These are phyloP conservation scores for Phylloporus rhodoxanthus DNA, from an alignment of 768 basidiomycete genomes.

Conservation along the genomic window DNA sequence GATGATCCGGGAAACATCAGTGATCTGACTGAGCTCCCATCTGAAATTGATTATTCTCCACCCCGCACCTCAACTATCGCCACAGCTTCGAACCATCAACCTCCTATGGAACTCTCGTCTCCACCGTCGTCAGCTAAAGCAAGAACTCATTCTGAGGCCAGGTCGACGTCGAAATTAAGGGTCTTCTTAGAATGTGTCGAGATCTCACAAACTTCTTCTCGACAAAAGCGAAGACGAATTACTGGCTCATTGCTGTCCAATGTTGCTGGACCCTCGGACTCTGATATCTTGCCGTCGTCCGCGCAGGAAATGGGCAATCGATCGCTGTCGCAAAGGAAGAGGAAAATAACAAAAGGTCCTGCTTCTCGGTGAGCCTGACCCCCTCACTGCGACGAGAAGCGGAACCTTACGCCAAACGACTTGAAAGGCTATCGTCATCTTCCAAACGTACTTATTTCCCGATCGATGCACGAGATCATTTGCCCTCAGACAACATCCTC, in stretches of 20 bases:
- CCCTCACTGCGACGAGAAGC: constrained; percentile 27
- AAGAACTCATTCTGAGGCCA: neutral
- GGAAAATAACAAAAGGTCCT: constrained; percentile 15
- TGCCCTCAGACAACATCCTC: constrained; percentile 9
- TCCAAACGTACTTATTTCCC: neutral
- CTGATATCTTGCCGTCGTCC: neutral
- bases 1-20: constrained; percentile 19
- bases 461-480: neutral
- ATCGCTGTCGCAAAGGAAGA: constrained; percentile 13
- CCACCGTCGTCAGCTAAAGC: neutral
- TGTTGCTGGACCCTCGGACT: neutral
- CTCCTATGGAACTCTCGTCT: neutral
- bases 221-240: constrained; percentile 13
- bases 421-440: constrained; percentile 18
- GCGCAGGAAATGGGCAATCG: neutral
- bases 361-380: constrained; percentile 29
- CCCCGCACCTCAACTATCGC: neutral
- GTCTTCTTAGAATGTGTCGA: constrained; percentile 23
- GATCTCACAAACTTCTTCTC: constrained; percentile 12
- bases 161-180: constrained; percentile 6
- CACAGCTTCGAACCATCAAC: neutral
- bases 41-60: constrained; percentile 18
- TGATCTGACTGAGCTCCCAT: constrained; percentile 28
- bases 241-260: neutral
- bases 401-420: constrained; percentile 22